Evolutionary conservation across 441 rosid genomes (phyloP), one percentile per base, ranked within the genome.

Genomic region (Brassica hybrid): DNA sequence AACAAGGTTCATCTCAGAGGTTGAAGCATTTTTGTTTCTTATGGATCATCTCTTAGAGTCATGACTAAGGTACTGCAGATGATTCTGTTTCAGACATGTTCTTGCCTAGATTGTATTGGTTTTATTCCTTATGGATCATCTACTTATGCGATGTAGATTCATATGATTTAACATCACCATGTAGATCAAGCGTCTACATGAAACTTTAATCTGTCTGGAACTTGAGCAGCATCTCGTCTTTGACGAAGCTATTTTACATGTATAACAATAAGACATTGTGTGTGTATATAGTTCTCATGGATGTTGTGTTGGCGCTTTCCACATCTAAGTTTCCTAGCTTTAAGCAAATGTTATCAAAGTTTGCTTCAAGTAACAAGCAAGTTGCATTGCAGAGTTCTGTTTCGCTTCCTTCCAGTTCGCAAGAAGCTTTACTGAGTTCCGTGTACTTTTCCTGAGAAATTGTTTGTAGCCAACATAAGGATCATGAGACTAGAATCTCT

Each of bases 71-170:
- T 14, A 48, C 54, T 48, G 67, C 54, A 68, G 54, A 19, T 60
- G 62, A 10, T 58, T 43, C 50, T 17, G 4, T 57, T n/a, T 43
- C 50, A 65, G 54, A 18, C 76, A 62, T 73, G 70, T 73, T 73
- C 10, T 48, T 30, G 64, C 34, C 56, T 65, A 13, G 27, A 56
- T 6, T 56, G 5, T 52, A 13, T 38, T 59, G 32, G 65, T 58
- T 41, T 41, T 50, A n/a, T n/a, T n/a, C n/a, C n/a, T n/a, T n/a
- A n/a, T n/a, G n/a, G n/a, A n/a, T n/a, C n/a, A n/a, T 38, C 48
- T 52, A 45, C 13, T 60, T 19, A 2, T 52, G 58, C 8, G 19
- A 23, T 16, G 16, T 62, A 7, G 14, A 16, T 65, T 65, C 36
- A 27, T 56, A 18, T 54, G 65, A 54, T 54, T 14, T 54, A 54